Evolutionary conservation across 148 eudicot species (phyloP).

Genomic region (Beta vulgaris): DNA sequence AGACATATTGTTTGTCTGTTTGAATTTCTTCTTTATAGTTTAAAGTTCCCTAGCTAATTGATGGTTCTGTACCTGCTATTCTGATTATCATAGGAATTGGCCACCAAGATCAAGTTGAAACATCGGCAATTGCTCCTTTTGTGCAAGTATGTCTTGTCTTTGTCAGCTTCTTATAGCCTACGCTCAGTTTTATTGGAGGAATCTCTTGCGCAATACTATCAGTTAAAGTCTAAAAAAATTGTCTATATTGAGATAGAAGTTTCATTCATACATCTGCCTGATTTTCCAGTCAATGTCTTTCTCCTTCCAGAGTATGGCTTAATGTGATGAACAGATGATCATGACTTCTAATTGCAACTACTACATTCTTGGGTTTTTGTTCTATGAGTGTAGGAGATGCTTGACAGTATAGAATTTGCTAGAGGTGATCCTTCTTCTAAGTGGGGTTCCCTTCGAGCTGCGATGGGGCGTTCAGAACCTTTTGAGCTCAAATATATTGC

Average conservation of each 20-base stretch:
- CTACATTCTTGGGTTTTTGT: not conserved
- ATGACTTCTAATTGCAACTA: too few relatives aligned
- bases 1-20: not conserved
- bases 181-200: not conserved
- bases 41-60: not conserved
- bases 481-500: slow-evolving; percentile 84
- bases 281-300: not conserved
- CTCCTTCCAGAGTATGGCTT: not conserved
- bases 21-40: not conserved
- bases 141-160: slow-evolving; percentile 52
- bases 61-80: slow-evolving; percentile 6
- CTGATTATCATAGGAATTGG: slow-evolving; percentile 35
- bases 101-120: slow-evolving; percentile 59
- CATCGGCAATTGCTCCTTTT: slow-evolving; percentile 50
- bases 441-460: slow-evolving; percentile 76
- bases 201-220: too few relatives aligned
- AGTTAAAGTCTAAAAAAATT: not conserved
- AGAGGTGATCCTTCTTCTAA: slow-evolving; percentile 60
- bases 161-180: not conserved
- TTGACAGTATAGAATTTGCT: slow-evolving; percentile 80
- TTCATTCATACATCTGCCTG: not conserved
- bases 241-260: not conserved
- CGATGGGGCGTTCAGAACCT: slow-evolving; percentile 79
- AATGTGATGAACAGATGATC: slow-evolving; percentile 3
- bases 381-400: slow-evolving; percentile 52